Percentiles rank a stretch among this genome's conserved stretches.
Conservation (phyloP, 1,139 yeast species). For the Geotrichum europaeum region DNA sequence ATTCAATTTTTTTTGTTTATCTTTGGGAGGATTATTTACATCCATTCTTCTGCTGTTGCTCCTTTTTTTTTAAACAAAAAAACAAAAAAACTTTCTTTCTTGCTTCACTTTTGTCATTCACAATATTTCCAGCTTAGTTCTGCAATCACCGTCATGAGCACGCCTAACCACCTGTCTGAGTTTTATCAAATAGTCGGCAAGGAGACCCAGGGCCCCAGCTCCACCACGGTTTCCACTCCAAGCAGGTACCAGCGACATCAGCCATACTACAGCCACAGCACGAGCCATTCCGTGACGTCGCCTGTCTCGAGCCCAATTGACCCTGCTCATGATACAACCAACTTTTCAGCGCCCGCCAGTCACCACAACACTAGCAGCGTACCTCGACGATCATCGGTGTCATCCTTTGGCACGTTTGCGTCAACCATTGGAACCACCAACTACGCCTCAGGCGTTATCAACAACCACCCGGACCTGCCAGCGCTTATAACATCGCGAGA, state of each 20-base stretch:
- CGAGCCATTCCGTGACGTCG: slow-evolving; percentile 1
- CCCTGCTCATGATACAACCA: neutral
- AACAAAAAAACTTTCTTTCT: neutral
- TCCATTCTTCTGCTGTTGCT: neutral
- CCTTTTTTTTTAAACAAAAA: neutral
- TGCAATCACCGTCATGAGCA: neutral
- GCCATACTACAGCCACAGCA: neutral
- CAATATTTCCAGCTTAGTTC: neutral
- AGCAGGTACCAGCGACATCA: neutral
- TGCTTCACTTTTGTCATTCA: neutral
- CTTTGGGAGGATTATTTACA: neutral
- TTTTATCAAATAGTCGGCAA: slow-evolving; percentile 7
- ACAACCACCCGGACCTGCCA: slow-evolving; percentile 45
- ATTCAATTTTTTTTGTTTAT: neutral
- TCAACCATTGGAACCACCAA: neutral
- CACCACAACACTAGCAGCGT: neutral
- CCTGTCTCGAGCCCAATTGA: slow-evolving; percentile 7
- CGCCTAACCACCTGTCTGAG: slow-evolving; percentile 8
- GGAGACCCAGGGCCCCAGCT: neutral
- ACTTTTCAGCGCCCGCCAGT: neutral
- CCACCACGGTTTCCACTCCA: neutral
- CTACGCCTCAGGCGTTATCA: slow-evolving; percentile 16
- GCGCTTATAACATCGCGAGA: slow-evolving; percentile 56
- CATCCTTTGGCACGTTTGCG: slow-evolving; percentile 1
- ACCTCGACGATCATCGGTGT: slow-evolving; percentile 3